Percentiles rank a stretch among this genome's conserved stretches.
These are phyloP conservation scores for Penicillium simplicissimum DNA, from an alignment of 495 filamentous ascomycete genomes.

Conservation along the genomic window DNA sequence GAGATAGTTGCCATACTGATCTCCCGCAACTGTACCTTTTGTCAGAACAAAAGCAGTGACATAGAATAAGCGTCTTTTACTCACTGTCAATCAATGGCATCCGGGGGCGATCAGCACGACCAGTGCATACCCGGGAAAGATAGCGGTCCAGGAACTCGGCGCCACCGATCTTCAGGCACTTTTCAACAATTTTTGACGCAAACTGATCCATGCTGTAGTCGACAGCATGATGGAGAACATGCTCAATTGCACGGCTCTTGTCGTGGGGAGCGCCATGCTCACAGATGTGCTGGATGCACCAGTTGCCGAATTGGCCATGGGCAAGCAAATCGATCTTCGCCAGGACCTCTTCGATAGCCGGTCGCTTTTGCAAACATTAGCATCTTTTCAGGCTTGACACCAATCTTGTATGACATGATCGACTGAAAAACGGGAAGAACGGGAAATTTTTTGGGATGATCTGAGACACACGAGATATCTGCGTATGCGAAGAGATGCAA, in stretches of 20 bases:
- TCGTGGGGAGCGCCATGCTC: slow-evolving; percentile 92
- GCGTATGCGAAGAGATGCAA: background rate
- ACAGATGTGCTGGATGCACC: slow-evolving; percentile 99
- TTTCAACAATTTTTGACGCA: slow-evolving; percentile 98
- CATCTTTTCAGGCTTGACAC: slow-evolving; percentile 8
- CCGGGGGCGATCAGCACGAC: slow-evolving; percentile 83
- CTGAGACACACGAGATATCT: background rate
- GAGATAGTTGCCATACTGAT: slow-evolving; percentile 98
- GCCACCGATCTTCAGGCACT: slow-evolving; percentile 96
- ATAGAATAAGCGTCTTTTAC: slow-evolving; percentile 23
- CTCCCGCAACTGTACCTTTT: slow-evolving; percentile 71
- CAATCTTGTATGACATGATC: background rate
- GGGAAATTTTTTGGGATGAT: background rate
- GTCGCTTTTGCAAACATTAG: slow-evolving; percentile 63
- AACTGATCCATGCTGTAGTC: slow-evolving; percentile 99
- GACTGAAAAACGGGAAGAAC: background rate
- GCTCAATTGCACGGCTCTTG: slow-evolving; percentile 89
- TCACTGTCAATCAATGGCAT: slow-evolving; percentile 95
- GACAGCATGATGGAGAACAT: slow-evolving; percentile 86
- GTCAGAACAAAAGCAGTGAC: slow-evolving; percentile 15
- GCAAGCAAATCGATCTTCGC: slow-evolving; percentile 92
- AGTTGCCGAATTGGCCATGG: slow-evolving; percentile 98
- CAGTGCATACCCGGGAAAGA: slow-evolving; percentile 90
- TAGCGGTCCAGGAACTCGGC: slow-evolving; percentile 89
- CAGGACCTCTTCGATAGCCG: slow-evolving; percentile 94